These are phyloP conservation scores for Gremmenia infestans DNA, from an alignment of 2,329 filamentous ascomycete species.

Conservation along the genomic window DNA sequence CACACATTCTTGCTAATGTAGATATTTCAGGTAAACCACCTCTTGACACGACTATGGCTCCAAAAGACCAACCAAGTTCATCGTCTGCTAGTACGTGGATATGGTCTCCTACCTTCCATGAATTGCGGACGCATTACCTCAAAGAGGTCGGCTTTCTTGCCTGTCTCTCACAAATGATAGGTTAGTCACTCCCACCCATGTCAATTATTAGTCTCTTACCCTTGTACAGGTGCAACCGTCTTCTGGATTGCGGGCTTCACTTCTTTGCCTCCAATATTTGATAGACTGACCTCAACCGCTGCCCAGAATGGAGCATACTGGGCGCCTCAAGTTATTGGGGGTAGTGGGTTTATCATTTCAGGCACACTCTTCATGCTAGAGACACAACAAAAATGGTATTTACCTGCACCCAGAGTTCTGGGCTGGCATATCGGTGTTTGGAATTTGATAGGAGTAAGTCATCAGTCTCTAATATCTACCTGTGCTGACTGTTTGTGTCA, in stretches of 20 bases:
- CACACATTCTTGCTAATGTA: slow-evolving; percentile 2
- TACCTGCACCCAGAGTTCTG: slow-evolving; percentile 49
- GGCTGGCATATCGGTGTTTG: slow-evolving; percentile 65
- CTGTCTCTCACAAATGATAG: slow-evolving; percentile 49
- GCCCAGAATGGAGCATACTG: slow-evolving; percentile 54
- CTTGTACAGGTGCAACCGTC: slow-evolving; percentile 3
- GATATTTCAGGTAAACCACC: slow-evolving; percentile 11
- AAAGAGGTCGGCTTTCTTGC: slow-evolving; percentile 60
- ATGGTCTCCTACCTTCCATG: slow-evolving; percentile 54
- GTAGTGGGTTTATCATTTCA: slow-evolving; percentile 55
- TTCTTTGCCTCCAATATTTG: slow-evolving; percentile 50
- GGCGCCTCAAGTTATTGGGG: slow-evolving; percentile 58
- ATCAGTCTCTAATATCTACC: background rate
- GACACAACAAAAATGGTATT: slow-evolving; percentile 59
- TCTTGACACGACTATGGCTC: slow-evolving; percentile 11
- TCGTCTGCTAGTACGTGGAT: slow-evolving; percentile 39
- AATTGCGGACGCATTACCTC: slow-evolving; percentile 55
- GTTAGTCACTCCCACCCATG: slow-evolving; percentile 20
- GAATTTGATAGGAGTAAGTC: slow-evolving; percentile 52
- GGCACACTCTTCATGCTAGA: slow-evolving; percentile 60
- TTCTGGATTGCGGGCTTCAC: slow-evolving; percentile 59
- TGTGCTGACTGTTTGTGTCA: background rate
- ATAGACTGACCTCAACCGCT: slow-evolving; percentile 40
- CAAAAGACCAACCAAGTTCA: slow-evolving; percentile 12
- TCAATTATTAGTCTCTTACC: background rate